Conservation (phyloP, 192 early-diverging fungal species). For the Backusella psychrophila region DNA sequence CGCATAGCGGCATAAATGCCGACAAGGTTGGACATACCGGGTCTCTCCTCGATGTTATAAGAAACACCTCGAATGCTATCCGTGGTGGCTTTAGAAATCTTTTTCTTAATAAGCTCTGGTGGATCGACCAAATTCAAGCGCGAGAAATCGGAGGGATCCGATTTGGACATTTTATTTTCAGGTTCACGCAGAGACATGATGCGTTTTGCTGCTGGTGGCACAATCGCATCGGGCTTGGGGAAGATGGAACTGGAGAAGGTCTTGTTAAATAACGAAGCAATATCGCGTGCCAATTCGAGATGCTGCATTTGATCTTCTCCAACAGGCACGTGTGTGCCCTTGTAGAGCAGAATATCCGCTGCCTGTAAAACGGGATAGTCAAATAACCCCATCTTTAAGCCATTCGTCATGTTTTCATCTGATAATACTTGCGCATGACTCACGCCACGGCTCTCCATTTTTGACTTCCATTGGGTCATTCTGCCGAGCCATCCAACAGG, state of each 20-base stretch:
- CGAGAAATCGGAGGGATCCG: slow-evolving; percentile 62
- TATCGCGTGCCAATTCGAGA: slow-evolving; percentile 82
- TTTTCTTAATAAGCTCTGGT: slow-evolving; percentile 58
- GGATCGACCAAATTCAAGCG: slow-evolving; percentile 79
- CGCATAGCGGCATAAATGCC: slow-evolving; percentile 67
- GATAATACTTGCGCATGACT: slow-evolving; percentile 40
- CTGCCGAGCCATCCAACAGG: slow-evolving; percentile 86
- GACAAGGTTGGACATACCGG: slow-evolving; percentile 83
- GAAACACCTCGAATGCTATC: slow-evolving; percentile 67
- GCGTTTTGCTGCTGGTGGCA: slow-evolving; percentile 64
- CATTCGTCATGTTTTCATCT: slow-evolving; percentile 41
- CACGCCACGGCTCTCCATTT: slow-evolving; percentile 28
- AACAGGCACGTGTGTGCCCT: slow-evolving; percentile 85
- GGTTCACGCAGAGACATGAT: slow-evolving; percentile 87
- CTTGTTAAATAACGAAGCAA: slow-evolving; percentile 76
- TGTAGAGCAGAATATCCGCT: slow-evolving; percentile 89
- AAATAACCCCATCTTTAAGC: slow-evolving; percentile 74
- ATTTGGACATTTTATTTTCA: slow-evolving; percentile 86
- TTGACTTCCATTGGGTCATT: slow-evolving; percentile 96
- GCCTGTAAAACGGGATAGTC: slow-evolving; percentile 92
- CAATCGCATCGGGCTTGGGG: slow-evolving; percentile 61
- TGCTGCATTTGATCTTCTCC: slow-evolving; percentile 95
- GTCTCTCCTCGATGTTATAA: slow-evolving; percentile 67
- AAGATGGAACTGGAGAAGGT: slow-evolving; percentile 61
- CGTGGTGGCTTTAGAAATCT: slow-evolving; percentile 70